phyloP scores from a whole-genome alignment of 1,284 basidiomycete genomes.

The Fomes fomentarius region DNA sequence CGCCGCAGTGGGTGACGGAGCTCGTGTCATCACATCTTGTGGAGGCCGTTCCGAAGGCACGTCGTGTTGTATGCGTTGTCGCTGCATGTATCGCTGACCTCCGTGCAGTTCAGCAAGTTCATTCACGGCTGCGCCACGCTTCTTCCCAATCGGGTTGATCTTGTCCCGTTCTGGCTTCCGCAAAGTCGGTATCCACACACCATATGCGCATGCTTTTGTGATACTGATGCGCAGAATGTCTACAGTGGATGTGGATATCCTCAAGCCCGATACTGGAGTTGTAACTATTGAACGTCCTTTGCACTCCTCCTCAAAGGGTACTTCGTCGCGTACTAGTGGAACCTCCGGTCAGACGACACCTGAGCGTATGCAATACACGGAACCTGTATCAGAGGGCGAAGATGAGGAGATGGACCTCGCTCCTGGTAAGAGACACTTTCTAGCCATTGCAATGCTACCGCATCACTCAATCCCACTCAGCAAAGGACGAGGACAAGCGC shows the following conservation, averaged over 20 bases:
- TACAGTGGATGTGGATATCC: slow-evolving; percentile 90
- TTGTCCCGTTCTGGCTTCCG: slow-evolving; percentile 99
- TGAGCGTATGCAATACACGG: slow-evolving; percentile 63
- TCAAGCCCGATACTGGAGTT: slow-evolving; percentile 83
- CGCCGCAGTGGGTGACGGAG: slow-evolving; percentile 95
- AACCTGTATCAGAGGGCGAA: slow-evolving; percentile 91
- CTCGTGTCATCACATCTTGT: slow-evolving; percentile 94
- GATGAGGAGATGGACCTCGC: slow-evolving; percentile 72
- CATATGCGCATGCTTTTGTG: background rate
- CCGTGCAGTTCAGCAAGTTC: slow-evolving; percentile 73
- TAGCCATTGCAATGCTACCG: background rate
- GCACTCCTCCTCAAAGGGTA: slow-evolving; percentile 46
- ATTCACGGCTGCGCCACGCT: slow-evolving; percentile 97
- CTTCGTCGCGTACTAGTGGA: slow-evolving; percentile 42
- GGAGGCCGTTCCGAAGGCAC: slow-evolving; percentile 83
- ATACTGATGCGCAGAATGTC: slow-evolving; percentile 5
- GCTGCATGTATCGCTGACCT: slow-evolving; percentile 5
- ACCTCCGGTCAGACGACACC: slow-evolving; percentile 58
- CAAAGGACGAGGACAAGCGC: slow-evolving; percentile 78
- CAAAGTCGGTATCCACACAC: slow-evolving; percentile 66
- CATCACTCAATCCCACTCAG: slow-evolving; percentile 27
- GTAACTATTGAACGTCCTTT: slow-evolving; percentile 79
- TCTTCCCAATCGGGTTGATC: slow-evolving; percentile 90
- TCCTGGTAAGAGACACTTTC: slow-evolving; percentile 37
- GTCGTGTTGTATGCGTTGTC: slow-evolving; percentile 23